Conservation (phyloP, 2,329 filamentous ascomycete genomes). For the Arthrobotrys conoides region DNA sequence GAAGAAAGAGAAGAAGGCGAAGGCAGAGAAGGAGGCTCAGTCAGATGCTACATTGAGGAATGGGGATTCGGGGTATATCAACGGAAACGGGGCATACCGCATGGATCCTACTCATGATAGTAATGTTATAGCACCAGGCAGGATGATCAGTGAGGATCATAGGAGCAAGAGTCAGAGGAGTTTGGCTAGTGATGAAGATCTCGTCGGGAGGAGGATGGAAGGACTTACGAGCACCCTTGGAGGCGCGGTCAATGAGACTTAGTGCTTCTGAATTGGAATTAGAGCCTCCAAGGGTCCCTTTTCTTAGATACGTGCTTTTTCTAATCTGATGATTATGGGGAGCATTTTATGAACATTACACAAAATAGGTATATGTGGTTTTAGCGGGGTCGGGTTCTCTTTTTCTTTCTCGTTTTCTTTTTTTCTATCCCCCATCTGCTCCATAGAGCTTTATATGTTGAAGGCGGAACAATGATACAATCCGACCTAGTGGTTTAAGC, state of each 20-base stretch:
- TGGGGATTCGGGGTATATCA: constrained; percentile 31
- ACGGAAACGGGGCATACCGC: constrained; percentile 35
- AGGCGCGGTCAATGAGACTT: constrained; percentile 69
- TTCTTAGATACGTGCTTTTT: neutral
- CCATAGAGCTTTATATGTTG: neutral
- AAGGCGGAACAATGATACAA: neutral
- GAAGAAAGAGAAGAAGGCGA: constrained; percentile 62
- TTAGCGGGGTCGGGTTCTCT: neutral
- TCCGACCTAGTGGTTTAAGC: neutral
- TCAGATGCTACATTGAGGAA: constrained; percentile 46
- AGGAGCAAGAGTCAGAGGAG: constrained; percentile 70
- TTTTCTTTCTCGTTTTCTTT: neutral
- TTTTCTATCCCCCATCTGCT: neutral
- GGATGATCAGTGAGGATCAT: constrained; percentile 60
- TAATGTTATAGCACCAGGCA: constrained; percentile 35
- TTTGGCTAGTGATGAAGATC: constrained; percentile 73
- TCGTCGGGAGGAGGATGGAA: constrained; percentile 73
- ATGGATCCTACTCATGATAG: constrained; percentile 51
- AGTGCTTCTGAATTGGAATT: constrained; percentile 67
- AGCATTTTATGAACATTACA: constrained; percentile 7
- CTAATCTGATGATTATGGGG: neutral
- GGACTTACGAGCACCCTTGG: constrained; percentile 65
- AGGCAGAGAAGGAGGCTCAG: constrained; percentile 23
- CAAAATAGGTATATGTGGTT: constrained; percentile 7
- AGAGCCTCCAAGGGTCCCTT: constrained; percentile 7